These are phyloP conservation scores for Pestalotiopsis fici DNA, from an alignment of 2,329 filamentous ascomycete genomes.

Conservation along the genomic window DNA sequence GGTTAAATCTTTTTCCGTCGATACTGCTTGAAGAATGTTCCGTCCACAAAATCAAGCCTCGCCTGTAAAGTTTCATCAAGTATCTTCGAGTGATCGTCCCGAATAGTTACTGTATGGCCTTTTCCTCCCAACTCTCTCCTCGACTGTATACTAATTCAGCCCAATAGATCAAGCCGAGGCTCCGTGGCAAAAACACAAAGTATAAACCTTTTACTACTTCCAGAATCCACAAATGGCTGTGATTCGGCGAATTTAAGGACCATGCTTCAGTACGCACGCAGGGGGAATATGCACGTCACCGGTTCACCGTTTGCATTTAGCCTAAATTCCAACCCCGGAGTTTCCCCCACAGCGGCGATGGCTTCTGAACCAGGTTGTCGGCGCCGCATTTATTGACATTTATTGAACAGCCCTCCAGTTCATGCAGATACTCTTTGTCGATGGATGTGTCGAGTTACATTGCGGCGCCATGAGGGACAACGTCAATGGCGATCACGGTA, in stretches of 20 bases:
- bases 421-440: neutral
- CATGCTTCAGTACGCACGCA: neutral
- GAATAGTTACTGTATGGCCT: neutral
- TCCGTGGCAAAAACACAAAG: neutral
- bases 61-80: neutral
- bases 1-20: neutral
- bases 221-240: neutral
- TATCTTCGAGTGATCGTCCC: neutral
- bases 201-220: neutral
- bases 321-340: neutral
- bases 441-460: neutral
- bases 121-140: neutral
- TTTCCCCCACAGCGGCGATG: neutral
- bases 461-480: neutral
- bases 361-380: neutral
- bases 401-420: neutral
- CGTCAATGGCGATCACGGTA: neutral
- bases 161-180: neutral
- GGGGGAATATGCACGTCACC: neutral
- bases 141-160: neutral
- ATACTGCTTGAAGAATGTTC: neutral
- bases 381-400: neutral
- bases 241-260: neutral
- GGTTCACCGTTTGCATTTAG: neutral
- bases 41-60: neutral